Percentiles rank a stretch among this genome's conserved stretches.
These are phyloP conservation scores for Tolypocladium tundrense DNA, from an alignment of 2,329 filamentous ascomycete species.

Conservation along the genomic window DNA sequence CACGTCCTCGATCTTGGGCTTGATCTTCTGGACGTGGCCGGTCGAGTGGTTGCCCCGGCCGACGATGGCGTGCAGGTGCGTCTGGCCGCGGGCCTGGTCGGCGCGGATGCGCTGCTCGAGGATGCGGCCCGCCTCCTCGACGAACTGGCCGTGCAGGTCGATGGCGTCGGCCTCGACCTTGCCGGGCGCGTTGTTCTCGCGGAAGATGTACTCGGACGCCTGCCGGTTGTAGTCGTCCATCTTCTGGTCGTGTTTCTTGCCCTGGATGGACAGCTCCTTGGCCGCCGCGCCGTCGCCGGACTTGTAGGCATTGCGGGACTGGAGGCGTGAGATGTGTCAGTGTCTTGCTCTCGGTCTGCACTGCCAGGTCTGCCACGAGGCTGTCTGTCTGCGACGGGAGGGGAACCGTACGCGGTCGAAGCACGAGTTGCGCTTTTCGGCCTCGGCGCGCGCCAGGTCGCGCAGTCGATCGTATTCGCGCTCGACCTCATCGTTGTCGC, in stretches of 20 bases:
- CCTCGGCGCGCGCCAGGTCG: conserved; percentile 71
- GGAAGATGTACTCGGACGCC: conserved; percentile 89
- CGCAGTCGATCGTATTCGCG: conserved; percentile 88
- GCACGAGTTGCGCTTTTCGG: conserved; percentile 64
- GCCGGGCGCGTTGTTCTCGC: conserved; percentile 77
- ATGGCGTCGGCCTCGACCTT: conserved; percentile 73
- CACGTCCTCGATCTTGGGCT: conserved; percentile 83
- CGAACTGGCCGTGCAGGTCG: conserved; percentile 88
- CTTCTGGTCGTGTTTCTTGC: conserved; percentile 70
- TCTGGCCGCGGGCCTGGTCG: conserved; percentile 62
- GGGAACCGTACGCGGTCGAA: conserved; percentile 52
- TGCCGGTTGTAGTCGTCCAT: conserved; percentile 88
- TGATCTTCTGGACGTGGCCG: conserved; percentile 83
- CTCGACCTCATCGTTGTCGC: conserved; percentile 57
- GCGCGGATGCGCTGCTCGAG: conserved; percentile 76
- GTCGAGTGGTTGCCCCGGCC: conserved; percentile 86
- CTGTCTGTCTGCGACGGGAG: conserved; percentile 2
- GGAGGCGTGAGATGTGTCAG: not conserved
- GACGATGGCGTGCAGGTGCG: conserved; percentile 87
- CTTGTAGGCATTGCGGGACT: conserved; percentile 72
- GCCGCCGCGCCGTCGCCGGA: conserved; percentile 74
- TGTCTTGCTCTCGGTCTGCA: not conserved
- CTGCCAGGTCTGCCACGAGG: not conserved
- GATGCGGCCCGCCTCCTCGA: conserved; percentile 89
- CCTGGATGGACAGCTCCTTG: conserved; percentile 73